phyloP scores from a whole-genome alignment of 73 alveolate species.

The Paramecium caudatum region DNA sequence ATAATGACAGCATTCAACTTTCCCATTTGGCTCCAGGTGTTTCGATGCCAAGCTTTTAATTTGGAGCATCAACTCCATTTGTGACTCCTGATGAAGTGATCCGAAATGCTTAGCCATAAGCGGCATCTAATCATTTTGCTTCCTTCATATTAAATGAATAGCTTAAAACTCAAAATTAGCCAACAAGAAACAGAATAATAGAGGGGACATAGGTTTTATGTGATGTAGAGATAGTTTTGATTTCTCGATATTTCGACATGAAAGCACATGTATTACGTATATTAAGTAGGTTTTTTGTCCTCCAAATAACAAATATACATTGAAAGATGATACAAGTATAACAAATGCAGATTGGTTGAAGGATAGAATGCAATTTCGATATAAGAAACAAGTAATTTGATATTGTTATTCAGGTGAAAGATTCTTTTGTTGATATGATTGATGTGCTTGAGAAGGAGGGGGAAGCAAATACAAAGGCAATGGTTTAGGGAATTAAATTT shows the following conservation, averaged over 20 bases:
- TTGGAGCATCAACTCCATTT: slow-evolving; percentile 37
- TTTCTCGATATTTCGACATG: slow-evolving; percentile 59
- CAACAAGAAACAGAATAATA: slow-evolving; percentile 63
- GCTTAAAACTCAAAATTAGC: neutral
- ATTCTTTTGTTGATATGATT: slow-evolving; percentile 48
- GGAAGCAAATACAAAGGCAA: neutral
- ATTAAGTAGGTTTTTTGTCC: slow-evolving; percentile 57
- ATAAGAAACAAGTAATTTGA: slow-evolving; percentile 29
- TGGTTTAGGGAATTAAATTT: slow-evolving; percentile 12
- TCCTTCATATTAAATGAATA: slow-evolving; percentile 46
- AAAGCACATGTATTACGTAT: slow-evolving; percentile 34
- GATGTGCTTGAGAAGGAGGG: slow-evolving; percentile 48
- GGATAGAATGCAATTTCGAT: slow-evolving; percentile 43
- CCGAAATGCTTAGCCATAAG: slow-evolving; percentile 30
- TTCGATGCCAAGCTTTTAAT: slow-evolving; percentile 51
- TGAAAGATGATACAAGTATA: slow-evolving; percentile 6
- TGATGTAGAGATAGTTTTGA: slow-evolving; percentile 56
- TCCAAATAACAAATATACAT: slow-evolving; percentile 55
- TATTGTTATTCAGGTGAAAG: slow-evolving; percentile 2
- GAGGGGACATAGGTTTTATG: slow-evolving; percentile 59
- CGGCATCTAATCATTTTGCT: slow-evolving; percentile 44
- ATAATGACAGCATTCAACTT: slow-evolving; percentile 19
- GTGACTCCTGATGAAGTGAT: slow-evolving; percentile 4
- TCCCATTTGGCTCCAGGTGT: slow-evolving; percentile 29
- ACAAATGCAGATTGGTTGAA: slow-evolving; percentile 49